Evolutionary conservation across 768 basidiomycete genomes (phyloP).

Genomic region (Filobasidium wieringae): DNA sequence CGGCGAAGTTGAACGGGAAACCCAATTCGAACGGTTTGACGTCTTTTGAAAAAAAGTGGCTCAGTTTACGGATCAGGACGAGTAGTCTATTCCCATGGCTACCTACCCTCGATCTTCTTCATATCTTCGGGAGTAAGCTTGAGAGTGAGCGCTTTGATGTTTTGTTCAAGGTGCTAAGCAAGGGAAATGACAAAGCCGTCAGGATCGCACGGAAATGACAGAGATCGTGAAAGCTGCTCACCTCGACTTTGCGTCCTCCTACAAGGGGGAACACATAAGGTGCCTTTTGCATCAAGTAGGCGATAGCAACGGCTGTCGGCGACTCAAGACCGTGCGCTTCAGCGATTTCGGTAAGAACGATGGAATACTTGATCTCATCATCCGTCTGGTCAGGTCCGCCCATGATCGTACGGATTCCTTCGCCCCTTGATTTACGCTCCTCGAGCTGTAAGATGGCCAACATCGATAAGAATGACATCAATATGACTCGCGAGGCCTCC

Average conservation of each 20-base stretch:
- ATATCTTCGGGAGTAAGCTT: conserved; percentile 23
- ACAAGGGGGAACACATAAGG: conserved; percentile 11
- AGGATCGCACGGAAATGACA: no score
- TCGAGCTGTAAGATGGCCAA: neutral
- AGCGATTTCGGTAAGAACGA: neutral
- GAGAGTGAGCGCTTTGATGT: conserved; percentile 15
- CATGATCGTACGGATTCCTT: neutral
- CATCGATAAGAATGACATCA: neutral
- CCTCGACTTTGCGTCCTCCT: conserved; percentile 8
- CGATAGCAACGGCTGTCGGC: conserved; percentile 1
- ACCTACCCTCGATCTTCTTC: conserved; percentile 23
- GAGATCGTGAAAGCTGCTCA: neutral
- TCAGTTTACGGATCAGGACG: no score
- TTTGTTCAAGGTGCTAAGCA: conserved; percentile 24
- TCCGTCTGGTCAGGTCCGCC: neutral
- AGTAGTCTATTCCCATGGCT: no score
- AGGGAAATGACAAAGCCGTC: no score
- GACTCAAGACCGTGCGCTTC: neutral
- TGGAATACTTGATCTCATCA: conserved; percentile 1
- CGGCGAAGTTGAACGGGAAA: conserved; percentile 9
- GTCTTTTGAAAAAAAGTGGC: no score
- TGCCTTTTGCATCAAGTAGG: conserved; percentile 5
- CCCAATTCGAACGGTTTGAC: conserved; percentile 9
- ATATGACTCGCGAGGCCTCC: no score
- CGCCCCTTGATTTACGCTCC: neutral